Evolutionary conservation across 2,329 filamentous ascomycete species (phyloP), one percentile per base, ranked within the genome.

Genomic region (Colletotrichum australisinense): DNA sequence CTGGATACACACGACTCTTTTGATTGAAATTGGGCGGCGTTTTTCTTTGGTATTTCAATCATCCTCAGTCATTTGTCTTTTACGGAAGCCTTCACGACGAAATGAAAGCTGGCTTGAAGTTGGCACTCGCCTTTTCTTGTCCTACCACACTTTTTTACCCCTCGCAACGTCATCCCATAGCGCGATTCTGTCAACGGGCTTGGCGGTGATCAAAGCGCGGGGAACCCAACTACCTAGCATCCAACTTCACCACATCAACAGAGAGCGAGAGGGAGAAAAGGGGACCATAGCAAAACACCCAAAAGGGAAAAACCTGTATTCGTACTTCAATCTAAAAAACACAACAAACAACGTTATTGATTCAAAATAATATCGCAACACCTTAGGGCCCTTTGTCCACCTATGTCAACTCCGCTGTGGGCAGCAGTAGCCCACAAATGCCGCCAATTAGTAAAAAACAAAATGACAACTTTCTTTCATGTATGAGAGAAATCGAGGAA

Each of bases 371-470:
- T 57, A 65, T 53, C 49, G 35, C 62, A 53, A 58, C 71, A 66
- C 62, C 59, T 24, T 24, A 60, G 60, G 58, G 30, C 14, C 53
- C 52, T 46, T 46, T 63, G 38, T 55, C 58, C 63, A 62, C 28
- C 62, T 32, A 66, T 66, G 46, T 66, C 62, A 66, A 73, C 55
- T 71, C 60, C 56, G 38, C 49, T 49, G 30, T 42, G 24, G 71
- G 32, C 32, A 26, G 38, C 30, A 22, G 12, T 11, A 52, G 62
- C 67, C 58, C 71, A 58, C 62, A 66, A 71, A 66, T 71, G 67
- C 67, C 71, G 67, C 56, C 71, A 66, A 71, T 56, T 42, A 55
- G 24, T 52, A 57, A 69, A 42, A 42, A 16, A 46, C 32, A 46
- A 62, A 69, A 56, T 19, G 49, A 60, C n/a, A 9, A 26, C 28